phyloP scores from a whole-genome alignment of 495 filamentous ascomycete genomes.

The Aspergillus nanangensis region DNA sequence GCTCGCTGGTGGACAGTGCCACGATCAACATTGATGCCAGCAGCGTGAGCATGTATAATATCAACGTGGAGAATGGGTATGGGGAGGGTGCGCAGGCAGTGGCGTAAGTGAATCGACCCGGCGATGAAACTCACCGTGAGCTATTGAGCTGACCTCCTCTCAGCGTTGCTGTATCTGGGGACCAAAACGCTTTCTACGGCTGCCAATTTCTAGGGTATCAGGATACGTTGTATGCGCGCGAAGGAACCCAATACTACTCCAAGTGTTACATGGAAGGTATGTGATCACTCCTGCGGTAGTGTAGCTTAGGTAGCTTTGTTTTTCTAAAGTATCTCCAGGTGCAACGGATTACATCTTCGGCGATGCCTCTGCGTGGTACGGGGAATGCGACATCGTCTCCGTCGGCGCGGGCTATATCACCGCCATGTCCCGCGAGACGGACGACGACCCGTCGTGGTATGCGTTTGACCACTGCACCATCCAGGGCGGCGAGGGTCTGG shows the following conservation, averaged over 20 bases:
- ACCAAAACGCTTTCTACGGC: constrained; percentile 55
- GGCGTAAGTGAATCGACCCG: constrained; percentile 17
- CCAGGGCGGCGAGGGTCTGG: constrained; percentile 40
- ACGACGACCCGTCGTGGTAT: constrained; percentile 53
- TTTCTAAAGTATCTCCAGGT: constrained; percentile 14
- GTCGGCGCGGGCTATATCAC: constrained; percentile 47
- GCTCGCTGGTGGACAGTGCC: constrained; percentile 42
- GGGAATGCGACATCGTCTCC: constrained; percentile 54
- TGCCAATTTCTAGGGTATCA: constrained; percentile 57
- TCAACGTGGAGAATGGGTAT: constrained; percentile 54
- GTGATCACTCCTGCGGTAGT: background rate
- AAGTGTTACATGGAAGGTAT: constrained; percentile 52
- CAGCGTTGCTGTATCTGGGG: constrained; percentile 44
- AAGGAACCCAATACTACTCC: constrained; percentile 54
- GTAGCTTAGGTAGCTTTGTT: too few species aligned
- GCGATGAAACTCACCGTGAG: too few species aligned
- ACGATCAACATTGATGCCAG: constrained; percentile 51
- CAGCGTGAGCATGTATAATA: constrained; percentile 56
- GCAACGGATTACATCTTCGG: constrained; percentile 64
- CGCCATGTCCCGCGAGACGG: constrained; percentile 29
- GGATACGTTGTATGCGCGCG: constrained; percentile 58
- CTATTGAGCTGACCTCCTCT: too few species aligned
- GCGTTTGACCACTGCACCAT: constrained; percentile 57
- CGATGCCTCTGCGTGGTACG: constrained; percentile 60
- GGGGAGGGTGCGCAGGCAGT: constrained; percentile 29